These are phyloP conservation scores for Boletus pseudo-olivaceus DNA, from an alignment of 768 basidiomycete genomes.

Conservation along the genomic window DNA sequence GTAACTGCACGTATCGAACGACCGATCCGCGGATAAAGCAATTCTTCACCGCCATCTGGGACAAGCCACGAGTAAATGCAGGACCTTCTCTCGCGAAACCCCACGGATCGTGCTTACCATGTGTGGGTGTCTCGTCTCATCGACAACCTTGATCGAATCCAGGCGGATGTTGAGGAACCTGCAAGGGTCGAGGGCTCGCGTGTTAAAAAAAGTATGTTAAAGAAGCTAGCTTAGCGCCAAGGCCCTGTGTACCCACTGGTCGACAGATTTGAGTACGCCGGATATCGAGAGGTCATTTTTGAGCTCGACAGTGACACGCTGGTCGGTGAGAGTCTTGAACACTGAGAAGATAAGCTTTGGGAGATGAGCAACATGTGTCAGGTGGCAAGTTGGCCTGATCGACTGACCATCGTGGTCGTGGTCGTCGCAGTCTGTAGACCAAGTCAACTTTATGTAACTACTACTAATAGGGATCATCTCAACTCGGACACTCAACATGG, in stretches of 20 bases:
- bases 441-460: conserved; percentile 2
- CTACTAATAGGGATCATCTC: too few relatives aligned
- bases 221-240: background rate
- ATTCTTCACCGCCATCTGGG: conserved; percentile 96
- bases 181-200: conserved; percentile 1
- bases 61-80: background rate
- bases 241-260: conserved; percentile 65
- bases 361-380: conserved; percentile 7
- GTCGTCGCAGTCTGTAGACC: background rate
- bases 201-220: background rate
- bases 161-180: conserved; percentile 96
- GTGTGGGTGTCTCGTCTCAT: conserved; percentile 93
- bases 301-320: conserved; percentile 93
- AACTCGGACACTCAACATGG: background rate
- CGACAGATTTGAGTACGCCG: conserved; percentile 93
- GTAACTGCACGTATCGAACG: conserved; percentile 94
- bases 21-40: conserved; percentile 99
- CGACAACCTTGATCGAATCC: conserved; percentile 88
- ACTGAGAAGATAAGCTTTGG: conserved; percentile 87
- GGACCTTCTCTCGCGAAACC: background rate
- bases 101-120: conserved; percentile 62
- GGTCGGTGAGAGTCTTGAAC: conserved; percentile 98
- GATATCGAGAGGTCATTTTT: conserved; percentile 99
- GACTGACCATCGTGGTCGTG: conserved; percentile 25
- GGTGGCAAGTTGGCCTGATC: background rate